A percentile compares a stretch with the other conserved stretches of the same genome.
Evolutionary conservation across 1,284 basidiomycete genomes (phyloP).

Genomic region (Cystobasidium sp.): DNA sequence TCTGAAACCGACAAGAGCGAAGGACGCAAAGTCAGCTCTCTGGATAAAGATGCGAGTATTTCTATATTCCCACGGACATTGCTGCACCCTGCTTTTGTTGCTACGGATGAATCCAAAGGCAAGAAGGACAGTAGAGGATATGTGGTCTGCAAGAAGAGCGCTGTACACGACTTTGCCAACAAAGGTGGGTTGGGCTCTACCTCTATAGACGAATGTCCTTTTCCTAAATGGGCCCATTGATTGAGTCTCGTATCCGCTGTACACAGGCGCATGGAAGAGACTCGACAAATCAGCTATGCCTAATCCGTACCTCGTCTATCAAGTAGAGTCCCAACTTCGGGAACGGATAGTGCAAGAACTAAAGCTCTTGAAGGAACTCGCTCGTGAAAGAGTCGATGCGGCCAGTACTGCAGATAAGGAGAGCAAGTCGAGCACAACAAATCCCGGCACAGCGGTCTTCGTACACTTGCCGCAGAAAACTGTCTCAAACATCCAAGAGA

Average conservation of each 20-base stretch:
- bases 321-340: constrained; percentile 19
- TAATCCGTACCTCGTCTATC: constrained; percentile 17
- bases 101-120: background rate
- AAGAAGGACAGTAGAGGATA: constrained; percentile 25
- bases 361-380: background rate
- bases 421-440: too few species aligned
- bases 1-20: background rate
- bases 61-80: constrained; percentile 22
- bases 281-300: background rate
- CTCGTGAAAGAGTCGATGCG: background rate
- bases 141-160: constrained; percentile 18
- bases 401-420: too few species aligned
- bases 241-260: too few species aligned
- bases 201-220: background rate
- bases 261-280: constrained; percentile 11
- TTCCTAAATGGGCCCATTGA: background rate
- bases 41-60: background rate
- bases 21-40: background rate
- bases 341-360: constrained; percentile 31
- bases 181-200: background rate
- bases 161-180: constrained; percentile 4
- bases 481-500: too few species aligned
- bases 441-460: too few species aligned
- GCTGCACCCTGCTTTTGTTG: constrained; percentile 18
- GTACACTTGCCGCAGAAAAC: too few species aligned